These are phyloP conservation scores for Sugiyamaella neomexicana DNA, from an alignment of 1,139 yeast genomes.

Conservation along the genomic window DNA sequence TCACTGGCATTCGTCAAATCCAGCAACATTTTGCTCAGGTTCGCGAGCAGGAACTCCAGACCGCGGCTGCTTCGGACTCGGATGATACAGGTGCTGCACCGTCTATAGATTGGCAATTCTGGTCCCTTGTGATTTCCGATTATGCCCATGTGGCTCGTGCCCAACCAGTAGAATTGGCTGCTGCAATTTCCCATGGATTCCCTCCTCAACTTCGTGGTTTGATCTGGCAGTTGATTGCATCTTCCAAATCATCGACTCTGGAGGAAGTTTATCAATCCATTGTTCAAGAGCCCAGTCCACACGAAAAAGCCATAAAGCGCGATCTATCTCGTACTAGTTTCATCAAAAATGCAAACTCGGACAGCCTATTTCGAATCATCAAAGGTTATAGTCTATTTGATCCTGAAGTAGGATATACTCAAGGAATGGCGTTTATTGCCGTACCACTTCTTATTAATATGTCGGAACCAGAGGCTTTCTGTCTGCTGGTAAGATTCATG, in stretches of 20 bases:
- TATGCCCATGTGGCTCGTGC: slow-evolving; percentile 64
- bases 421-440: slow-evolving; percentile 92
- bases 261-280: slow-evolving; percentile 66
- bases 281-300: slow-evolving; percentile 56
- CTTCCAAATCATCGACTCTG: slow-evolving; percentile 68
- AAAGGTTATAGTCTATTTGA: slow-evolving; percentile 85
- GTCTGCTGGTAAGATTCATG: slow-evolving; percentile 79
- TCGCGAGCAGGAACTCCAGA: slow-evolving; percentile 37
- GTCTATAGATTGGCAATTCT: slow-evolving; percentile 77
- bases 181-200: slow-evolving; percentile 69
- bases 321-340: slow-evolving; percentile 86
- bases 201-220: slow-evolving; percentile 85
- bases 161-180: slow-evolving; percentile 59
- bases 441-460: slow-evolving; percentile 82
- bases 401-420: slow-evolving; percentile 94
- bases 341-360: slow-evolving; percentile 52
- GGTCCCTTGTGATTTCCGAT: slow-evolving; percentile 79
- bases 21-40: slow-evolving; percentile 59
- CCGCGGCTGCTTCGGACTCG: slow-evolving; percentile 11
- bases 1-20: slow-evolving; percentile 60
- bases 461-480: slow-evolving; percentile 81
- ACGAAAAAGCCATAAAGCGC: slow-evolving; percentile 74
- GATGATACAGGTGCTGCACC: slow-evolving; percentile 31
- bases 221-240: slow-evolving; percentile 89
- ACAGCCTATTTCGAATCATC: slow-evolving; percentile 69